Percentiles rank a stretch among this genome's conserved stretches.
phyloP scores from a whole-genome alignment of 352 stramenopile species.

The Pelagophyceae sp. region DNA sequence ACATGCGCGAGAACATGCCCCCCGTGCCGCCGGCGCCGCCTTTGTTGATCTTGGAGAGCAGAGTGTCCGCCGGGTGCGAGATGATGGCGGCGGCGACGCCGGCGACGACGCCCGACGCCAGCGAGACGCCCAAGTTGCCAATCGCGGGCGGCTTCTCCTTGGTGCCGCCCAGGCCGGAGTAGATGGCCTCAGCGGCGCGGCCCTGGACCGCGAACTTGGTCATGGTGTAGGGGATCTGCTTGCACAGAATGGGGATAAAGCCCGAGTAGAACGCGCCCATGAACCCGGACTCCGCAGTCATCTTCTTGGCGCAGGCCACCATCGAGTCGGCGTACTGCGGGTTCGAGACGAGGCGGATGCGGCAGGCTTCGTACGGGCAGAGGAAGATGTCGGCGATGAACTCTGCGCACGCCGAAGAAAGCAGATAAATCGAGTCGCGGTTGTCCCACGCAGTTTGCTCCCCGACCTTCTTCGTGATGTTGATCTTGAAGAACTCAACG shows the following conservation, averaged over 20 bases:
- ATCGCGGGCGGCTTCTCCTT: slow-evolving; percentile 42
- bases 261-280: slow-evolving; percentile 67
- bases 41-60: slow-evolving; percentile 89
- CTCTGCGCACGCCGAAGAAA: slow-evolving; percentile 54
- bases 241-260: slow-evolving; percentile 64
- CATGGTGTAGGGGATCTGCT: slow-evolving; percentile 96
- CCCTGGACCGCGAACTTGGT: slow-evolving; percentile 96
- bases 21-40: slow-evolving; percentile 55
- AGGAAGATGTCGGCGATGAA: slow-evolving; percentile 72
- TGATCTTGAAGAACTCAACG: slow-evolving; percentile 71
- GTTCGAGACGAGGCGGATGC: slow-evolving; percentile 66
- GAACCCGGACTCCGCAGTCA: neutral
- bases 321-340: slow-evolving; percentile 39
- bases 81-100: slow-evolving; percentile 98
- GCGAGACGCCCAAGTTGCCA: slow-evolving; percentile 89
- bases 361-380: slow-evolving; percentile 65
- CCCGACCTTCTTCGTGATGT: slow-evolving; percentile 49
- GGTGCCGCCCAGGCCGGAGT: slow-evolving; percentile 48
- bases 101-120: slow-evolving; percentile 94
- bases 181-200: slow-evolving; percentile 57
- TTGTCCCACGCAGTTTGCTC: slow-evolving; percentile 59
- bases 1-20: slow-evolving; percentile 52
- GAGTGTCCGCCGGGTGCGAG: slow-evolving; percentile 95
- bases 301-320: slow-evolving; percentile 4
- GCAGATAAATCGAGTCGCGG: slow-evolving; percentile 64